Base-by-base conservation (phyloP, 805 yeast genomes). In the Wickerhamomyces chambardii region DNA sequence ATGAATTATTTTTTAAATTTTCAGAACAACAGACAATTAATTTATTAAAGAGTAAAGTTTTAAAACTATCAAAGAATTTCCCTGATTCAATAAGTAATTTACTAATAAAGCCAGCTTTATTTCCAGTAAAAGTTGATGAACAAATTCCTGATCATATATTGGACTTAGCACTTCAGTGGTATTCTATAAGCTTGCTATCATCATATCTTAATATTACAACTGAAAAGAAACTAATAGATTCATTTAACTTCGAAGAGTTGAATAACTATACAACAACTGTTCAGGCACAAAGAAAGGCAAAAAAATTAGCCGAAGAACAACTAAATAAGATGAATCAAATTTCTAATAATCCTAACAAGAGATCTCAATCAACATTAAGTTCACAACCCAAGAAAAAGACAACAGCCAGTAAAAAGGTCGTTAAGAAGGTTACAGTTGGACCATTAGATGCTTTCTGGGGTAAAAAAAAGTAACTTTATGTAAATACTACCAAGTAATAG, bases 391-490 rank as follows among this genome's bases (percentile, higher is more conserved):
- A 35, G 51, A 46, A 37, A 33, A 48, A 46, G 33, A 44, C 57
- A 15, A 36, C 51, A 9, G 39, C 48, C 4, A 45, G 46, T 1
- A 57, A 66, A 59, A 47, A 58, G 54, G 31, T 55, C 21, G 66
- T 63, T 39, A 75, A 74, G 3, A 73, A 73, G 1, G 61, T 63
- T 2, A 80, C 80, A 1, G 72, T 63, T 44, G 87, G 92, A 1
- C 84, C 86, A 2, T 58, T 82, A 19, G 90, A 82, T 48, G 70
- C 73, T 35, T 78, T 82, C 44, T 81, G 47, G 28, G 35, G 78
- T 53, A 73, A 67, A 43, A 70, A 60, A 42, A 59, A 56, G 32
- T 50, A 44, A 35, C n/a, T n/a, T n/a, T n/a, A n/a, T n/a, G n/a
- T n/a, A n/a, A n/a, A n/a, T n/a, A n/a, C n/a, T n/a, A n/a, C n/a